phyloP scores from a whole-genome alignment of 2,329 filamentous ascomycete genomes.

The Hansfordia pulvinata region DNA sequence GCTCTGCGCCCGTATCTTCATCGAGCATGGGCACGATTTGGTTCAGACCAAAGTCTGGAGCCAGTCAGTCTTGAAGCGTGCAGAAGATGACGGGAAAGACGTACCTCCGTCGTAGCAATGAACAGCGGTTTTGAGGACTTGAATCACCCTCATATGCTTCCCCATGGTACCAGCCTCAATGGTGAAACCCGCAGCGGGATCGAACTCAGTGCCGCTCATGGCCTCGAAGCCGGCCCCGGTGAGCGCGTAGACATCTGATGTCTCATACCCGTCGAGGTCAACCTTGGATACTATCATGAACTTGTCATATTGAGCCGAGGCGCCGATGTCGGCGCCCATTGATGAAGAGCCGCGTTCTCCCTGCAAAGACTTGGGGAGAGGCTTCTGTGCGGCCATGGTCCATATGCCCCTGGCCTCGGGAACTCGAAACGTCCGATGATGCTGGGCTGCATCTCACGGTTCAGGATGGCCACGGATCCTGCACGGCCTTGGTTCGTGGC shows the following conservation, averaged over 20 bases:
- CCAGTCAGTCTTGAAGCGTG: constrained; percentile 8
- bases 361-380: constrained; percentile 46
- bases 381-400: constrained; percentile 61
- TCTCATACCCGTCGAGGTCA: constrained; percentile 54
- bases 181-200: constrained; percentile 75
- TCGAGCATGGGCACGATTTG: constrained; percentile 92
- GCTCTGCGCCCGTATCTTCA: constrained; percentile 73
- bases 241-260: constrained; percentile 64
- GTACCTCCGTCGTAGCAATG: constrained; percentile 81
- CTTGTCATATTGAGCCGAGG: constrained; percentile 54
- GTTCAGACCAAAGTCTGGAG: constrained; percentile 66
- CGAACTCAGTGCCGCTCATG: constrained; percentile 76
- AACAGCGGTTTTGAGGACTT: constrained; percentile 76
- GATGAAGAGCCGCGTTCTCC: constrained; percentile 33
- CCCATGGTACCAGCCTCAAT: constrained; percentile 76
- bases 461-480: constrained; percentile 62
- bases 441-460: constrained; percentile 62
- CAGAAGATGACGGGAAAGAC: constrained; percentile 16
- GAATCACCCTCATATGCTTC: constrained; percentile 69
- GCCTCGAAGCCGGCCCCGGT: constrained; percentile 63
- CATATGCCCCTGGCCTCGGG: constrained; percentile 65
- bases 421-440: constrained; percentile 59
- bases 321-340: constrained; percentile 39
- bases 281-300: constrained; percentile 75
- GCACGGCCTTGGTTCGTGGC: constrained; percentile 51